Evolutionary conservation across 2,329 filamentous ascomycete genomes (phyloP), one percentile per base, ranked within the genome.

Genomic region (Botrytis medusae): DNA sequence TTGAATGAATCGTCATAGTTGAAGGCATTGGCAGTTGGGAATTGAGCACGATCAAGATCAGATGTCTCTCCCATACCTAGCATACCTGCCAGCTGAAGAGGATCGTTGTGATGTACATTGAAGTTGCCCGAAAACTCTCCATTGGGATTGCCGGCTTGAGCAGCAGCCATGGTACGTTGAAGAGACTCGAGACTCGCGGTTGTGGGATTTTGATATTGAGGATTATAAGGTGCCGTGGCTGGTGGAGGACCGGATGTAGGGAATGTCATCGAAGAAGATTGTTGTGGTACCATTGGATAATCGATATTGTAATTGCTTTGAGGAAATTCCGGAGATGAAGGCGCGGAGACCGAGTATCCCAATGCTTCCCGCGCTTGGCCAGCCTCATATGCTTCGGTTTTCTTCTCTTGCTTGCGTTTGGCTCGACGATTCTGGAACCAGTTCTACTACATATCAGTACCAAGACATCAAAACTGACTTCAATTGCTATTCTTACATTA

Each of bases 371-470:
- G 77, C 51, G 76, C 77, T 72, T 84, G 83, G 34, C 82, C 82
- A 34, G 84, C 84, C 76, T 87, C 85, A 74, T 85, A 84, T 72
- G 85, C 85, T 73, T 85, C 83, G 62, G 85, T 83, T 75, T 89
- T 89, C 78, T 85, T 87, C 80, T 90, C 87, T 79, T 90, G 89
- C 85, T 80, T 81, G 54, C 79, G 72, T 71, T 81, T 81, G 20
- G 89, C 89, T 69, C 89, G 85, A 74, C 89, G 84, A 79, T 91
- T 91, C 77, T 91, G 89, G 78, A 91, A 91, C 89, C 89, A 91
- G 79, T 91, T 91, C 89, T 91, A 71, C 40, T 48, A 59, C 10
- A 34, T 48, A 46, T 75, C 60, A 74, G 74, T 68, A n/a, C 4
- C 25, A 25, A 37, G 42, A 34, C 16, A 0, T 29, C 4, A 18